A percentile compares a stretch with the other conserved stretches of the same genome.
phyloP scores from a whole-genome alignment of 352 stramenopile species.

The Globisporangium lucens region DNA sequence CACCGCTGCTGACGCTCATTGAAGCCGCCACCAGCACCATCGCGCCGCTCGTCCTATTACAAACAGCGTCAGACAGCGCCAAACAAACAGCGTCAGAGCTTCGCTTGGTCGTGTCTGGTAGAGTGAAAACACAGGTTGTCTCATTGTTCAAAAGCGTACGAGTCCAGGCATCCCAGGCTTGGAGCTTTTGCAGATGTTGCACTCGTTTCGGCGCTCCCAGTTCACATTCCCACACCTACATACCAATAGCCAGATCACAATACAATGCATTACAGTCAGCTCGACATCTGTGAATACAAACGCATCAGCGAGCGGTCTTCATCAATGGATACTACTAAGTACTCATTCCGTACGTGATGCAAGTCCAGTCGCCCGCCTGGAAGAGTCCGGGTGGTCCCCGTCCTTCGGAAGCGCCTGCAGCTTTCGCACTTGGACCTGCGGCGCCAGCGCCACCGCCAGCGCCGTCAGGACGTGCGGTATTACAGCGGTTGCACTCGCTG shows the following conservation, averaged over 20 bases:
- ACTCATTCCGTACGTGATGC: conserved; percentile 51
- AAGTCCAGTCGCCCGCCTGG: conserved; percentile 78
- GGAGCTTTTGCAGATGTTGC: conserved; percentile 84
- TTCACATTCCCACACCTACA: conserved; percentile 83
- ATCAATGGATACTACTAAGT: not conserved
- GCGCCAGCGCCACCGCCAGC: conserved; percentile 19
- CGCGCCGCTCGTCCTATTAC: conserved; percentile 70
- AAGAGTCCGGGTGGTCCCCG: conserved; percentile 73
- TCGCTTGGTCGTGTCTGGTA: not conserved
- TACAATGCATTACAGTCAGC: no score
- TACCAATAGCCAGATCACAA: not conserved
- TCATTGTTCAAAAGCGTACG: conserved; percentile 25
- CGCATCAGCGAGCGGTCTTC: not conserved
- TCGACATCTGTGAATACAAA: not conserved
- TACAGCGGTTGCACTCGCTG: conserved; percentile 77
- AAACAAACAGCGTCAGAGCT: not conserved
- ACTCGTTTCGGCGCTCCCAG: conserved; percentile 81
- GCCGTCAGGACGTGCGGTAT: conserved; percentile 56
- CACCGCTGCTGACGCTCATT: conserved; percentile 84
- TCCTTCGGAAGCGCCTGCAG: conserved; percentile 30
- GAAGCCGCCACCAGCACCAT: conserved; percentile 76
- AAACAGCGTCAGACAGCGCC: not conserved
- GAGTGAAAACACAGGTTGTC: not conserved
- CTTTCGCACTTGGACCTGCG: conserved; percentile 18
- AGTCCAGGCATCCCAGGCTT: conserved; percentile 67